Base-by-base conservation (phyloP, 2,329 filamentous ascomycete genomes). In the Fusarium abutilonis region DNA sequence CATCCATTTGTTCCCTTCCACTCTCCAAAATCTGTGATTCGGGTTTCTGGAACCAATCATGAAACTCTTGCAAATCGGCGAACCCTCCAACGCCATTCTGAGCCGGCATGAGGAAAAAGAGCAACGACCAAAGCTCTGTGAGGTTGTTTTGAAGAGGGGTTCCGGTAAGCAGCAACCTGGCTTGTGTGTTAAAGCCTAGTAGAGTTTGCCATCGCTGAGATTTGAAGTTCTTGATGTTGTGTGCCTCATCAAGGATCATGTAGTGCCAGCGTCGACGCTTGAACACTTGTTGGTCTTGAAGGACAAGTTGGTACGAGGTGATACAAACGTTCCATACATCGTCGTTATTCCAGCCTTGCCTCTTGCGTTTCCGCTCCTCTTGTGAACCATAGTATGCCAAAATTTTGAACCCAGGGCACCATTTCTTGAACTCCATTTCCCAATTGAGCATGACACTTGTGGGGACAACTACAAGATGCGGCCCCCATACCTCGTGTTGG, bases 401-500 rank as follows among this genome's bases (percentile, higher is more conserved):
- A 52, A 99, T 96, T 74, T 97, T 98, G 82, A 99, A 99, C 0
- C 95, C 94, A 4, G 96, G 95, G 54, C 93, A 92, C 87, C 94
- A 99, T 75, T 99, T 99, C 73, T 98, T 98, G 83, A 99, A 99
- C 77, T 99, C 95, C 90, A 98, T 98, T 75, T 99, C 96, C 95
- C 95, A 99, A 73, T 99, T 99, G 64, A 99, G 86, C 84, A 99
- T 97, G 44, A 99, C 96, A 76, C 93, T 98, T 3, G 95, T 99
- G 2, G 95, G 95, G 2, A 99, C 95, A 59, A 99, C 90, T 44
- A 99, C 92, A 21, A 99, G 80, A 79, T 99, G 95, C 1, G 95
- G 93, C 0, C 96, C 95, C 96, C 95, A 99, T 6, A 96, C 88
- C 70, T 93, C 87, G 72, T 97, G 91, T 35, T 92, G 85, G 61